phyloP scores from a whole-genome alignment of 2,329 filamentous ascomycete genomes.

The Venturia effusa region DNA sequence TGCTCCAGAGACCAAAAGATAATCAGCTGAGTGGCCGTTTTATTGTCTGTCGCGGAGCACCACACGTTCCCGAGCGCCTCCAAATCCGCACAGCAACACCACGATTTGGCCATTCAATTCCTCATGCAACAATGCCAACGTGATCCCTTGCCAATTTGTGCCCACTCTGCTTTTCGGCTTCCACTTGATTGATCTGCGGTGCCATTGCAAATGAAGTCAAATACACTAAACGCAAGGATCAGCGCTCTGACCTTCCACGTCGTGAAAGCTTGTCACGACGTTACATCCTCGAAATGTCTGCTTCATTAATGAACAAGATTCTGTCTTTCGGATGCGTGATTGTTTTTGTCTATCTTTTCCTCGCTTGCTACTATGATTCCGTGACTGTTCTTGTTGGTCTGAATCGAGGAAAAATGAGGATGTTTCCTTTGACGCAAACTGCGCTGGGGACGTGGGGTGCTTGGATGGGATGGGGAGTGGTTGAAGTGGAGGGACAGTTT shows the following conservation, averaged over 20 bases:
- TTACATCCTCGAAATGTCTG: background rate
- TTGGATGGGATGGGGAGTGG: background rate
- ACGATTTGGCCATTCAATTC: too few relatives aligned
- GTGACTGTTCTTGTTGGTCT: background rate
- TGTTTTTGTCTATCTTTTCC: background rate
- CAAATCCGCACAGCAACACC: too few relatives aligned
- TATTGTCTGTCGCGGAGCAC: too few relatives aligned
- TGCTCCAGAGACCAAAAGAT: too few relatives aligned
- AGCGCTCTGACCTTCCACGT: background rate
- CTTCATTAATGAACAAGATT: too few relatives aligned
- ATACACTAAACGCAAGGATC: background rate
- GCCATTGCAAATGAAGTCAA: too few relatives aligned
- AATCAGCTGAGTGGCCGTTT: too few relatives aligned
- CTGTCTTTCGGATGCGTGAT: background rate
- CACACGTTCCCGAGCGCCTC: too few relatives aligned
- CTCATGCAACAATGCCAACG: too few relatives aligned
- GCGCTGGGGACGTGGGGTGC: background rate
- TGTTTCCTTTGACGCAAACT: background rate
- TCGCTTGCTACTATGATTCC: background rate
- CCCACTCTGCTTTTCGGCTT: too few relatives aligned
- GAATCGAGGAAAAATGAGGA: background rate
- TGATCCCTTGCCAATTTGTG: too few relatives aligned
- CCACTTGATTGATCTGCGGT: too few relatives aligned
- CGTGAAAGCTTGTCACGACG: background rate
- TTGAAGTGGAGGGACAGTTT: conserved; percentile 1